Conservation (phyloP, 148 eudicot species). For the Talinum fruticosum region DNA sequence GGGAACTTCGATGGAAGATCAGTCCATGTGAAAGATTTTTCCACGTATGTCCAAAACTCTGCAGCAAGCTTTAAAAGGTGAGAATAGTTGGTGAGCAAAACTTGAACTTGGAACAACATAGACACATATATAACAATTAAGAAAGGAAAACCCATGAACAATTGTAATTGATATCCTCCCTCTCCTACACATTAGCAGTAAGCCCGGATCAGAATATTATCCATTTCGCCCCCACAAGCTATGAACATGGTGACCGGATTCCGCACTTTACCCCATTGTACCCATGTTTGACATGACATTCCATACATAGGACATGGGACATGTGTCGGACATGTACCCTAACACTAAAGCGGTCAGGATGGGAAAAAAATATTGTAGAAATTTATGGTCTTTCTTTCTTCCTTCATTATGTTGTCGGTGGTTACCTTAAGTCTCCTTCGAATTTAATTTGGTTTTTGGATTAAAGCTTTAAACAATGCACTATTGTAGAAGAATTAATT, state of each 20-base stretch:
- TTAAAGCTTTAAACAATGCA: background rate
- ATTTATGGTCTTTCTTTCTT: background rate
- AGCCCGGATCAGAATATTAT: background rate
- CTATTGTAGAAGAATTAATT: background rate
- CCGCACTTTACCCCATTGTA: background rate
- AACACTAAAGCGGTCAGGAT: background rate
- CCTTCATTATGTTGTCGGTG: background rate
- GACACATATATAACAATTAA: background rate
- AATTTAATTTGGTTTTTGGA: background rate
- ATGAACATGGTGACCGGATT: too few species aligned
- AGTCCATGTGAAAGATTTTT: constrained; percentile 92
- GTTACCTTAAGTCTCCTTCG: background rate
- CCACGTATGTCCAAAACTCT: constrained; percentile 96
- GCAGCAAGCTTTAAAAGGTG: constrained; percentile 20
- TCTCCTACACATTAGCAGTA: too few species aligned
- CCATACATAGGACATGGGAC: background rate
- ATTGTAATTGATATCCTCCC: background rate
- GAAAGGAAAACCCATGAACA: background rate
- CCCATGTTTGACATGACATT: background rate
- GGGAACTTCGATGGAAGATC: constrained; percentile 97
- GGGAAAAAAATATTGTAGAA: background rate
- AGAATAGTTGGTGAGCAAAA: background rate
- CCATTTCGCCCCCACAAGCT: background rate
- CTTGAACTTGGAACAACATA: background rate
- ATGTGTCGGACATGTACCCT: background rate